Base-by-base conservation (phyloP, 2,329 filamentous ascomycete species). In the Penicillium brevicompactum region DNA sequence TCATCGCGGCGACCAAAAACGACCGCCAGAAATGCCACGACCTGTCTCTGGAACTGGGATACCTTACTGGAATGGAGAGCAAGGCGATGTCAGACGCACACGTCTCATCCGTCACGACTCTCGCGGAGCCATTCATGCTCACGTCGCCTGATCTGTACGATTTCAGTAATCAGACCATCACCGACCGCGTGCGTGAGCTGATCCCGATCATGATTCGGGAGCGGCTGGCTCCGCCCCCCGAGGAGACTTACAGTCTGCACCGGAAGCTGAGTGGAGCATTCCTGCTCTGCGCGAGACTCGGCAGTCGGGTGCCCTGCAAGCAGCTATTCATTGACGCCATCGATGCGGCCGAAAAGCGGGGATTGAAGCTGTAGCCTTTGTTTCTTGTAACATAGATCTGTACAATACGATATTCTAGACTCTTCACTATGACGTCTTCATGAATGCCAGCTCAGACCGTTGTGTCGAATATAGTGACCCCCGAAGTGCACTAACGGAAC, bases 191-290 rank as follows among this genome's bases (percentile, higher is more conserved):
- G 54, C 87, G 92, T 67, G 84, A 81, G 3, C 82, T 96, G 50
- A 97, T 99, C 63, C 94, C 94, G 14, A 79, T 96, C 50, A 99
- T 99, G 94, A 82, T 99, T 45, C 84, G 85, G 53, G 94, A 99
- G 79, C 80, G 94, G 34, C 77, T 99, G 18, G 86, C 91, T 14
- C 93, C 94, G 22, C 94, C 95, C 22, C 94, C 94, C 0, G 95
- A 99, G 77, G 94, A 99, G 80, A 99, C 94, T 49, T 99, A 99
- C 70, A 93, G 89, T 71, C 76, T 99, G 67, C 94, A 99, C 75
- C 85, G 94, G 57, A 99, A 99, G 78, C 78, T 99, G 51, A 96
- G 92, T 72, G 94, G 94, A 0, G 95, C 94, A 0, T 99, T 99
- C 71, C 75, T 99, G 67, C 80, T 99, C 16, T 99, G 94, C 73